Evolutionary conservation across 495 filamentous ascomycete genomes (phyloP).

Genomic region (Penicillium samsonianum): DNA sequence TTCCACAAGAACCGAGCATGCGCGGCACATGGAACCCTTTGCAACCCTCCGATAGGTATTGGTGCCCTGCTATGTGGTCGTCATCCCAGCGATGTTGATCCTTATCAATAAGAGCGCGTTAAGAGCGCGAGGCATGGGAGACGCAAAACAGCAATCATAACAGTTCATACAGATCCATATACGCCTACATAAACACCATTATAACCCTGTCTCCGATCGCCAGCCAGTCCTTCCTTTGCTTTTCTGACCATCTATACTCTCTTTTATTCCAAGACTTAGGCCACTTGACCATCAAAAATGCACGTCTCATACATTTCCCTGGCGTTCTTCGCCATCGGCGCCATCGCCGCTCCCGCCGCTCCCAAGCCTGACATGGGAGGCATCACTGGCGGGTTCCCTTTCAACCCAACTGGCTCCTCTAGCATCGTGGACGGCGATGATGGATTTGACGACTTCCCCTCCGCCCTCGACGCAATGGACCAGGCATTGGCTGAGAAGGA

Average conservation of each 20-base stretch:
- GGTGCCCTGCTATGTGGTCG: conserved; percentile 23
- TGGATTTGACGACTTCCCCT: conserved; percentile 20
- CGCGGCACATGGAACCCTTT: conserved; percentile 2
- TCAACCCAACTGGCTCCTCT: conserved; percentile 15
- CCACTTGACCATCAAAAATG: conserved; percentile 17
- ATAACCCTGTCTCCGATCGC: conserved; percentile 15
- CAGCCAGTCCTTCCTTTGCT: conserved; percentile 11
- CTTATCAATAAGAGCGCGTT: conserved; percentile 9
- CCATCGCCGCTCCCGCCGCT: conserved; percentile 23
- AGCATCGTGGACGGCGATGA: conserved; percentile 16
- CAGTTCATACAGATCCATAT: conserved; percentile 6
- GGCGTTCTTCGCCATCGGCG: conserved; percentile 27
- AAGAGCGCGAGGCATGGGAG: conserved; percentile 25
- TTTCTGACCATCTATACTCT: conserved; percentile 21
- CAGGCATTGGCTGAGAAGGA: conserved; percentile 9
- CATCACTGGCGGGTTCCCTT: conserved; percentile 20
- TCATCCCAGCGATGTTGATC: conserved; percentile 25
- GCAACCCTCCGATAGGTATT: conserved; percentile 12
- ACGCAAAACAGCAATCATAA: conserved; percentile 17
- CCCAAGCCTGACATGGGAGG: conserved; percentile 18
- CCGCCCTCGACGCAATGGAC: conserved; percentile 20
- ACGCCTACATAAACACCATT: conserved; percentile 21
- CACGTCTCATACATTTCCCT: conserved; percentile 29
- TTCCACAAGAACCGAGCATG: conserved; percentile 20
- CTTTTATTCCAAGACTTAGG: conserved; percentile 12